These are phyloP conservation scores for Pleurotus ostreatus DNA, from an alignment of 768 basidiomycete species.

Conservation along the genomic window DNA sequence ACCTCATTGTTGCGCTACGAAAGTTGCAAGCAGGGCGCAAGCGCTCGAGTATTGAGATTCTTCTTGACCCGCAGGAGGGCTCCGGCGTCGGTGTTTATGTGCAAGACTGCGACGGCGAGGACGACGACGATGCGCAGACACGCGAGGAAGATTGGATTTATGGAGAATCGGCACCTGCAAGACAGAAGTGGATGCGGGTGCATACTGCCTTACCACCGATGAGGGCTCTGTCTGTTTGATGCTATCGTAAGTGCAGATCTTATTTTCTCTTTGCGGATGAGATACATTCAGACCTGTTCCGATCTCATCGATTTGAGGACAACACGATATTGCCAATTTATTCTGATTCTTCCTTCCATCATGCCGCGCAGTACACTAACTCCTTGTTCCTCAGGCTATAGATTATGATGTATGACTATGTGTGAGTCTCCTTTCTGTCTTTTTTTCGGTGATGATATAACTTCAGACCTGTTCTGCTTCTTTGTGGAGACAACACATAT, in stretches of 20 bases:
- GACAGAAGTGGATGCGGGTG: constrained; percentile 44
- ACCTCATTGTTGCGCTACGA: constrained; percentile 76
- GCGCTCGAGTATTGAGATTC: constrained; percentile 43
- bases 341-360: constrained; percentile 26
- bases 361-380: constrained; percentile 1
- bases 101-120: constrained; percentile 58
- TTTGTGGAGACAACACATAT: constrained; percentile 54
- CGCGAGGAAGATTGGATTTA: constrained; percentile 61
- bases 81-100: constrained; percentile 77
- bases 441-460: constrained; percentile 39
- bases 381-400: neutral
- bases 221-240: constrained; percentile 22
- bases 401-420: constrained; percentile 5
- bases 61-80: constrained; percentile 66
- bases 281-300: constrained; percentile 76
- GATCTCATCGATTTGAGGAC: constrained; percentile 53
- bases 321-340: constrained; percentile 61
- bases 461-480: constrained; percentile 69
- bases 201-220: constrained; percentile 60
- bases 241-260: constrained; percentile 1
- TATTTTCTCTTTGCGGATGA: constrained; percentile 45
- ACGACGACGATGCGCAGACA: constrained; percentile 31
- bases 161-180: constrained; percentile 48
- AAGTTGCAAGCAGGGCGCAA: constrained; percentile 55
- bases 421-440: neutral